phyloP scores from a whole-genome alignment of 192 early-diverging fungal genomes.

The Entophlyctis helioformis region DNA sequence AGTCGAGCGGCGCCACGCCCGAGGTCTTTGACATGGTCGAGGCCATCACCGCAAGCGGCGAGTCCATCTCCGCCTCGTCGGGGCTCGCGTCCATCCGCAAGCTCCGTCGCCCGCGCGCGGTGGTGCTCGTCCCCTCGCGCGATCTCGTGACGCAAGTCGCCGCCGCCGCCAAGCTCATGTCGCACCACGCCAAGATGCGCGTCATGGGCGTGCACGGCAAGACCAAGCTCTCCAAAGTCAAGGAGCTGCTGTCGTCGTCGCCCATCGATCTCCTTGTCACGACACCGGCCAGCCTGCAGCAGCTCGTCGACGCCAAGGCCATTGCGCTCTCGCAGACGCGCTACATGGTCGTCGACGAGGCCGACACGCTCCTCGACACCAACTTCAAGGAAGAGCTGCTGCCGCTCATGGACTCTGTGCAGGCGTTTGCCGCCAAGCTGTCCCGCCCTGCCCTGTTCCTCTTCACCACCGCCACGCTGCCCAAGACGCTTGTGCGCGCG shows the following conservation, averaged over 20 bases:
- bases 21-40: background rate
- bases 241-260: slow-evolving; percentile 25
- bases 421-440: slow-evolving; percentile 15
- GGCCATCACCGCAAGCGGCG: slow-evolving; percentile 4
- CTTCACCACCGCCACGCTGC: slow-evolving; percentile 23
- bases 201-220: slow-evolving; percentile 34
- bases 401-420: slow-evolving; percentile 36
- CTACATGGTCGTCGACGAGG: slow-evolving; percentile 83
- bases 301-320: slow-evolving; percentile 33
- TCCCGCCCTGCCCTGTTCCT: background rate
- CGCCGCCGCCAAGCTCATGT: slow-evolving; percentile 55
- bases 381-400: slow-evolving; percentile 60
- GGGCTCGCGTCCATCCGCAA: slow-evolving; percentile 36
- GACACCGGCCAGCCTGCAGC: slow-evolving; percentile 59
- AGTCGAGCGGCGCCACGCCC: background rate
- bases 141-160: slow-evolving; percentile 76
- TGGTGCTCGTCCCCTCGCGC: slow-evolving; percentile 80
- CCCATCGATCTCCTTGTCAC: slow-evolving; percentile 78
- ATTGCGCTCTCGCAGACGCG: slow-evolving; percentile 51
- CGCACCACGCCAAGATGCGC: slow-evolving; percentile 58
- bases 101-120: slow-evolving; percentile 64
- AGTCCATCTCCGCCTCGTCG: background rate
- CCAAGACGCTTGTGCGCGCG: slow-evolving; percentile 25
- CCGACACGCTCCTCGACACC: slow-evolving; percentile 82
- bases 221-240: slow-evolving; percentile 1